Conservation (phyloP, 345 rosid species). For the Aquilaria yunnanensis region DNA sequence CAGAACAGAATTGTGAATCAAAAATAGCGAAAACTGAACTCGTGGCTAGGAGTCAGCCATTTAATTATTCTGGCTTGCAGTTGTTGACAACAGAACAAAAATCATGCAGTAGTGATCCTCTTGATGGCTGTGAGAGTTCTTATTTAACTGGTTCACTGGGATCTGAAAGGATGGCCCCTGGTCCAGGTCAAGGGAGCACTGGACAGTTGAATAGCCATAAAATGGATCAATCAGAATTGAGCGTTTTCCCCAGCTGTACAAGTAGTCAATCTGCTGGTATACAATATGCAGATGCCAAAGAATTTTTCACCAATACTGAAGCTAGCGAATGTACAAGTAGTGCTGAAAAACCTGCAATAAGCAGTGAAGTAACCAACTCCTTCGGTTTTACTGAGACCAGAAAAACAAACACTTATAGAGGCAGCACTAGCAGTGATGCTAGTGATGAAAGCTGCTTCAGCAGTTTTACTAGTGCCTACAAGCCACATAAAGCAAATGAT, state of each 20-base stretch:
- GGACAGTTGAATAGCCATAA: constrained; percentile 22
- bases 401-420: constrained; percentile 52
- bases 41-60: constrained; percentile 8
- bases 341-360: constrained; percentile 28
- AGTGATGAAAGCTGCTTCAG: constrained; percentile 82
- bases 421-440: constrained; percentile 69
- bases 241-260: constrained; percentile 51
- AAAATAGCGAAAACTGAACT: constrained; percentile 19
- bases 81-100: constrained; percentile 19
- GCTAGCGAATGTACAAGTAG: constrained; percentile 52
- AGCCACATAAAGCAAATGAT: constrained; percentile 81
- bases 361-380: constrained; percentile 27
- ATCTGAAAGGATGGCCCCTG: constrained; percentile 28
- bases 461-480: constrained; percentile 53
- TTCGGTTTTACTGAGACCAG: constrained; percentile 42
- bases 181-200: constrained; percentile 18
- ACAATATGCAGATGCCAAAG: constrained; percentile 47
- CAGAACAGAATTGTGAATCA: constrained; percentile 17
- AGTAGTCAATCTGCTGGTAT: constrained; percentile 54
- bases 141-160: constrained; percentile 30
- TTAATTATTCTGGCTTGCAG: constrained; percentile 15
- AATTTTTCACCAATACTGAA: constrained; percentile 65
- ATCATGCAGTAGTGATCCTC: constrained; percentile 22
- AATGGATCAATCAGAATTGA: constrained; percentile 26
- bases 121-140: constrained; percentile 26